Evolutionary conservation across 768 basidiomycete genomes (phyloP).

Genomic region (Fibroporia radiculosa): DNA sequence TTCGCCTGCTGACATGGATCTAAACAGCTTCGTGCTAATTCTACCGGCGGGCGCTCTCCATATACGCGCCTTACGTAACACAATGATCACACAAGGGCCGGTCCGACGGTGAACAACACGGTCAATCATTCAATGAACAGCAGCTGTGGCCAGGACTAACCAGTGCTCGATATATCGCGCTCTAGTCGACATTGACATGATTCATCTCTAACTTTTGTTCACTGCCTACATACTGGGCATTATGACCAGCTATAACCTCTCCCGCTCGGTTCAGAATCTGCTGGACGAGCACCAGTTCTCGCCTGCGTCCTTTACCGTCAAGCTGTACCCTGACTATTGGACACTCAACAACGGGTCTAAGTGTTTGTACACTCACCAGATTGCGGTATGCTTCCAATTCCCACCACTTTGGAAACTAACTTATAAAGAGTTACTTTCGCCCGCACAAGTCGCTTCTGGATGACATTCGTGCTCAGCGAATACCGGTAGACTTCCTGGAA

Average conservation of each 20-base stretch:
- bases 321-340: conserved; percentile 77
- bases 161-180: too few relatives aligned
- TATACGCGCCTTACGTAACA: conserved; percentile 8
- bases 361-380: conserved; percentile 73
- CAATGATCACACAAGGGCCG: too few relatives aligned
- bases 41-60: too few relatives aligned
- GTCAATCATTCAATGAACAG: too few relatives aligned
- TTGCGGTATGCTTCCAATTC: conserved; percentile 38
- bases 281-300: conserved; percentile 46
- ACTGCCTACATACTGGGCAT: background rate
- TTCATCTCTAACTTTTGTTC: too few relatives aligned
- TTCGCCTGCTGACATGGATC: conserved; percentile 23
- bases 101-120: too few relatives aligned
- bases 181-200: too few relatives aligned
- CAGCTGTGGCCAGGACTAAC: too few relatives aligned
- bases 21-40: too few relatives aligned
- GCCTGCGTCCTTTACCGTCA: conserved; percentile 71
- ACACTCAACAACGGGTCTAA: conserved; percentile 74
- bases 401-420: background rate
- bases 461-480: conserved; percentile 74
- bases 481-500: conserved; percentile 81
- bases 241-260: conserved; percentile 48
- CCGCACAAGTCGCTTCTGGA: conserved; percentile 61
- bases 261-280: conserved; percentile 55
- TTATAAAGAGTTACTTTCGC: background rate